These are phyloP conservation scores for Pleurotus eryngii DNA, from an alignment of 768 basidiomycete species.

Conservation along the genomic window DNA sequence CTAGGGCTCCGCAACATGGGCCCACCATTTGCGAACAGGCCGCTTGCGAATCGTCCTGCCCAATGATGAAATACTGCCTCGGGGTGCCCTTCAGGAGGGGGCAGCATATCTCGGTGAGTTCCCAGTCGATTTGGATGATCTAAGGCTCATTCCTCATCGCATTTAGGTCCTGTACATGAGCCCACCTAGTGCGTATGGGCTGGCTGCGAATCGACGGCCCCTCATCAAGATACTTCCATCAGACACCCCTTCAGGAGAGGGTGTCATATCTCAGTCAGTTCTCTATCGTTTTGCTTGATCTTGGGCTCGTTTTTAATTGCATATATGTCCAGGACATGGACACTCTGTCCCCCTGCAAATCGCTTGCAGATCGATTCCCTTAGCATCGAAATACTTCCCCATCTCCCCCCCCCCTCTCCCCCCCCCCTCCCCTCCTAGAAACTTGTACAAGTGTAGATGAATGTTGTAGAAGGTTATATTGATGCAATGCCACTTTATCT, in stretches of 20 bases:
- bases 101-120: slow-evolving; percentile 5
- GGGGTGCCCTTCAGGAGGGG: neutral
- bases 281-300: neutral
- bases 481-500: too few species aligned
- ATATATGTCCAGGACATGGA: neutral
- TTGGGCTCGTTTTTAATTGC: neutral
- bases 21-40: neutral
- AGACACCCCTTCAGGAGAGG: too few species aligned
- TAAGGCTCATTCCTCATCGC: slow-evolving; percentile 26
- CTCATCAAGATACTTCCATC: too few species aligned
- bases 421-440: neutral
- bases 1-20: neutral
- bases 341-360: neutral
- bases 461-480: too few species aligned
- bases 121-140: slow-evolving; percentile 13
- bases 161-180: slow-evolving; percentile 24
- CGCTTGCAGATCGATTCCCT: too few species aligned
- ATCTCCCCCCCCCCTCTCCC: too few species aligned
- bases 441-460: too few species aligned
- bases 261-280: neutral
- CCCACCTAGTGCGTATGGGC: slow-evolving; percentile 17
- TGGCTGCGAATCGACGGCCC: neutral
- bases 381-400: too few species aligned
- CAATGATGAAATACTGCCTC: neutral
- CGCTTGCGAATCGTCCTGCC: neutral